Evolutionary conservation across 192 early-diverging fungal species (phyloP), one percentile per base, ranked within the genome.

Genomic region (Gigaspora rosea): DNA sequence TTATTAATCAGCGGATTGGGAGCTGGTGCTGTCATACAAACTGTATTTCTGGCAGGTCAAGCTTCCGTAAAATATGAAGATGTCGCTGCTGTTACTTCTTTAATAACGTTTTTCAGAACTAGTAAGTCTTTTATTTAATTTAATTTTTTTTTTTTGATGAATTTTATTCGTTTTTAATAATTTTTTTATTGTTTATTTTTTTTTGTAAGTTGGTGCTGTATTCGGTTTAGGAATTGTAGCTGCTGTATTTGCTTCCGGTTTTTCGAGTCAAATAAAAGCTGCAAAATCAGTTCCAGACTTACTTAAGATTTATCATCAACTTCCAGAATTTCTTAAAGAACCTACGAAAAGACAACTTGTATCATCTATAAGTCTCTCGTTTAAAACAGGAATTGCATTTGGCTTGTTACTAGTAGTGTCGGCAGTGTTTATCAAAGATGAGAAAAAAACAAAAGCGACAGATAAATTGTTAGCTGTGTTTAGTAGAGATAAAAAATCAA

Each of bases 1-100:
- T 78, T 95, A 71, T 74, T 95, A 27, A 80, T 95, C 73, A 77
- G 89, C 54, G 95, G 94, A 8, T 58, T 90, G 20, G 96, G 96
- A 32, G 85, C 91, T 49, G 95, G 96, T 56, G 84, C 81, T 47
- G 85, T 90, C 69, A 82, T 95, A 68, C 94, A 95, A 84, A 91
- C 90, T 1, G 86, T 89, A 36, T 86, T 94, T 78, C 81, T 95
- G 71, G 92, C 88, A 3, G 86, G 90, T 4, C 95, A 95, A 76
- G 90, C 89, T 0, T 82, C 87, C 1, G 94, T 95, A 2, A 68
- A 82, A 6, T 83, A 85, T 58, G 78, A 80, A 16, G 86, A 91
- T 70, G 90, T 94, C 82, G 94, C 94, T 0, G 82, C 91, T 7
- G 91, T 87, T 57, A 94, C 94, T 12, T 85, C 92, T 8, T 75